Percentiles rank a stretch among this genome's conserved stretches.
Evolutionary conservation across 2,329 filamentous ascomycete species (phyloP).

Genomic region (Byssochlamys sp.): DNA sequence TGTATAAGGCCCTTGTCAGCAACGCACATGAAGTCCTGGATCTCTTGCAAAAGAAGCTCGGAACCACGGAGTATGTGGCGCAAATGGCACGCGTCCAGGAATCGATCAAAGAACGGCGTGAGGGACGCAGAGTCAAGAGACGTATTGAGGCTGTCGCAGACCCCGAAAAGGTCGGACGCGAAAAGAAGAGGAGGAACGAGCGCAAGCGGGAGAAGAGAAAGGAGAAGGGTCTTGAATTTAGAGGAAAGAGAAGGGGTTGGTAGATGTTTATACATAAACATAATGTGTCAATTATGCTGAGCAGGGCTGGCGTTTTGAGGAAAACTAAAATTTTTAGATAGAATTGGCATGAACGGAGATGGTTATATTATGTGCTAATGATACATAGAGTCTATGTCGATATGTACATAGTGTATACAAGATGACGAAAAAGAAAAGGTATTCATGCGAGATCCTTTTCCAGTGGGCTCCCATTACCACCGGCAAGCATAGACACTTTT

Average conservation of each 20-base stretch:
- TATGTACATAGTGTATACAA: conserved; percentile 2
- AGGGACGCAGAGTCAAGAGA: conserved; percentile 70
- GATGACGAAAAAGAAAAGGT: background rate
- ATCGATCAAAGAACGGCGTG: conserved; percentile 60
- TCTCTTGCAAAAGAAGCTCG: conserved; percentile 72
- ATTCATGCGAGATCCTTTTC: background rate
- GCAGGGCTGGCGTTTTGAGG: conserved; percentile 10
- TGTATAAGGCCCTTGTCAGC: conserved; percentile 60
- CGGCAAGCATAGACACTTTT: background rate
- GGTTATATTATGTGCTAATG: conserved; percentile 1
- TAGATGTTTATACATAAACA: conserved; percentile 26
- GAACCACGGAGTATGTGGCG: conserved; percentile 67
- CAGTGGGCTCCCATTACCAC: too few species aligned
- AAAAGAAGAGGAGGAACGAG: conserved; percentile 75
- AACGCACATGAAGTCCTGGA: conserved; percentile 71
- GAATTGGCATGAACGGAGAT: background rate
- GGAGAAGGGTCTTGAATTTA: conserved; percentile 64
- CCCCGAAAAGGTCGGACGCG: conserved; percentile 66
- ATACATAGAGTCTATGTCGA: background rate
- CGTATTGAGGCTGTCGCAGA: conserved; percentile 76
- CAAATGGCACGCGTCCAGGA: conserved; percentile 64
- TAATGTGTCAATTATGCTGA: background rate
- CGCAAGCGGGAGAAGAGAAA: conserved; percentile 75
- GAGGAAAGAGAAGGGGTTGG: conserved; percentile 62
- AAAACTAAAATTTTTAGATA: conserved; percentile 9